Evolutionary conservation across 345 rosid genomes (phyloP), one percentile per base, ranked within the genome.

Genomic region (Orychophragmus violaceus): DNA sequence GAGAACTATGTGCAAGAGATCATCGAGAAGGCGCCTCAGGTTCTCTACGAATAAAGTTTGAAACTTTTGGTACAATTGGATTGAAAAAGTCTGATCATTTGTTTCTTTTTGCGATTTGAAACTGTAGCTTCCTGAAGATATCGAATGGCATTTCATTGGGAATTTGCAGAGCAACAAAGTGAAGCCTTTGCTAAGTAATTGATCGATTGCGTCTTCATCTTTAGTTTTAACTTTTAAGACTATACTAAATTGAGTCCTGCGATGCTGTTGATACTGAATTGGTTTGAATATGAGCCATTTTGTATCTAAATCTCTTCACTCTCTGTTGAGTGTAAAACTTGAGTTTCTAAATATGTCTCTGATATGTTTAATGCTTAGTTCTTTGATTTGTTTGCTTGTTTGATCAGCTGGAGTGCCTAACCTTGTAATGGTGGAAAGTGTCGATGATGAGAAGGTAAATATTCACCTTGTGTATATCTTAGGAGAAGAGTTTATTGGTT

Each of bases 131-230:
- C 96, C 97, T 5, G 95, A 82, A 72, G 92, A 93, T 78, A 76
- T 88, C 27, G 88, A 88, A 58, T 94, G 99, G 96, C 97, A 90
- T 77, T 94, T 90, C 64, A 88, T 90, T 75, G 97, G 99, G 73
- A 88, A 90, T 71, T 70, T 94, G 71, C 99, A 94, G 82, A 94
- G 99, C 79, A 94, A 94, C 51, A 94, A 94, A 85, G 97, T 87
- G 56, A 94, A 86, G 77, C 88, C 96, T 74, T 77, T 94, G 35
- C 82, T 94, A 41, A 74, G 97, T 94, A 72, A n/a, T n/a, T n/a
- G n/a, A n/a, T n/a, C n/a, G n/a, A n/a, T n/a, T n/a, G n/a, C n/a
- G n/a, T n/a, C n/a, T n/a, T n/a, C n/a, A n/a, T n/a, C n/a, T n/a
- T n/a, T n/a, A n/a, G n/a, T n/a, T n/a, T n/a, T n/a, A n/a, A n/a